Percentiles rank a stretch among this genome's conserved stretches.
phyloP scores from a whole-genome alignment of 2,329 filamentous ascomycete genomes.

The Fusarium secorum region DNA sequence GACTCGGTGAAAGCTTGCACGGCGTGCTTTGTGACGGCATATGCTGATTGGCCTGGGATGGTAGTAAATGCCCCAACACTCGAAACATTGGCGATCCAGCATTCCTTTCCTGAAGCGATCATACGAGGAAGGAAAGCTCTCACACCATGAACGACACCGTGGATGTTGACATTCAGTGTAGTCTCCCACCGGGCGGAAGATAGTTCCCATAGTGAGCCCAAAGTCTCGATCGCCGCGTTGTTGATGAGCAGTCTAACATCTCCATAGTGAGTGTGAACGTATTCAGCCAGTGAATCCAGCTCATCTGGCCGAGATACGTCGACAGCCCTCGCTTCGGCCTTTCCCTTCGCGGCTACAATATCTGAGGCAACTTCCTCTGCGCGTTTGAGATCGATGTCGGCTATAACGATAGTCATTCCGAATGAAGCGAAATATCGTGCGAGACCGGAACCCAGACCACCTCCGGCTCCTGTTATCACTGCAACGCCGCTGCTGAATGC shows the following conservation, averaged over 20 bases:
- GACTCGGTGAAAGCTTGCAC: not conserved
- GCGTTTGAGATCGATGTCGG: accelerated
- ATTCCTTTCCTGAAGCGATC: not conserved
- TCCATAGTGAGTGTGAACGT: not conserved
- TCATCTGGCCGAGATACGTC: not conserved
- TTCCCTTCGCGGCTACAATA: accelerated
- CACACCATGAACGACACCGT: not conserved
- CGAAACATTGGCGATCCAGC: not conserved
- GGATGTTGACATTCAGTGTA: not conserved
- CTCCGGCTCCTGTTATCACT: not conserved
- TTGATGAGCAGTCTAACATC: not conserved
- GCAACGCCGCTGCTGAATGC: not conserved
- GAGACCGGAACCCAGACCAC: not conserved
- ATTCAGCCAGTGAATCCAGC: not conserved
- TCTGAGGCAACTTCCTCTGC: not conserved
- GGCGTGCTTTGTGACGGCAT: not conserved
- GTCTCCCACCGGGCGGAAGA: not conserved
- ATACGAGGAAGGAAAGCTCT: not conserved
- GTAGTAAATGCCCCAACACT: not conserved
- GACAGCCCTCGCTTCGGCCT: not conserved
- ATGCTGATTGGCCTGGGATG: not conserved
- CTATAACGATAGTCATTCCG: not conserved
- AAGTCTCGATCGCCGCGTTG: not conserved
- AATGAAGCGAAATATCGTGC: not conserved
- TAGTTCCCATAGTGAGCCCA: not conserved